These are phyloP conservation scores for Picochlorum sp. DNA, from an alignment of 139 green algal species.

Conservation along the genomic window DNA sequence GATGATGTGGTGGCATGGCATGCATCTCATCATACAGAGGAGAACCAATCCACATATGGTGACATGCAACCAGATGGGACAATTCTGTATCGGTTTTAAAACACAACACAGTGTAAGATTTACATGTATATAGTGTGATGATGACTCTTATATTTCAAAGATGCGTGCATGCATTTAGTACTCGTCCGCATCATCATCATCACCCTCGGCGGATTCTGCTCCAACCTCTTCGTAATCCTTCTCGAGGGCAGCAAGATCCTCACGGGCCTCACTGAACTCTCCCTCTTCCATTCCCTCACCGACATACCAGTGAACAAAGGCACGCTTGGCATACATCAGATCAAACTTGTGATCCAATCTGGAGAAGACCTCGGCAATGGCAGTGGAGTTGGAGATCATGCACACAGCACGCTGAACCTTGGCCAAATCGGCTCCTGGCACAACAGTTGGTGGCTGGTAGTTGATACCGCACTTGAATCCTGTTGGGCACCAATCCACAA, in stretches of 20 bases:
- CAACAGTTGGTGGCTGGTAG: conserved; percentile 99
- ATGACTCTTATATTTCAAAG: conserved; percentile 8
- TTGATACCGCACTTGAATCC: conserved; percentile 99
- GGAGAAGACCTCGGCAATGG: conserved; percentile 96
- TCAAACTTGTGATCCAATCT: conserved; percentile 99
- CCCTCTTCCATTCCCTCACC: conserved; percentile 97
- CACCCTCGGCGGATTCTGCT: conserved; percentile 71
- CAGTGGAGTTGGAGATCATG: conserved; percentile 99
- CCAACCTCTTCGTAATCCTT: conserved; percentile 97
- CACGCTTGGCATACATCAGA: conserved; percentile 99
- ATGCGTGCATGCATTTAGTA: conserved; percentile 12
- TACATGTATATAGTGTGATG: neutral
- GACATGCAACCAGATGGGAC: conserved; percentile 7
- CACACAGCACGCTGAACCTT: conserved; percentile 99
- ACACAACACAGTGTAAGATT: neutral
- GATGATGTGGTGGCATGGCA: conserved; percentile 84
- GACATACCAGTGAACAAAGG: conserved; percentile 99
- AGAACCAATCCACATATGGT: neutral
- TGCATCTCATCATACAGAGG: conserved; percentile 40
- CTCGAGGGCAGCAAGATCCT: conserved; percentile 96
- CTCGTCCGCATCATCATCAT: conserved; percentile 23
- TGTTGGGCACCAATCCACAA: conserved; percentile 98
- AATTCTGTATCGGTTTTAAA: conserved; percentile 9
- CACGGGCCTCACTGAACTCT: conserved; percentile 74
- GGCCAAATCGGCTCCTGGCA: conserved; percentile 91